Evolutionary conservation across 2,329 filamentous ascomycete species (phyloP).

Genomic region (Verticillium albo-atrum): DNA sequence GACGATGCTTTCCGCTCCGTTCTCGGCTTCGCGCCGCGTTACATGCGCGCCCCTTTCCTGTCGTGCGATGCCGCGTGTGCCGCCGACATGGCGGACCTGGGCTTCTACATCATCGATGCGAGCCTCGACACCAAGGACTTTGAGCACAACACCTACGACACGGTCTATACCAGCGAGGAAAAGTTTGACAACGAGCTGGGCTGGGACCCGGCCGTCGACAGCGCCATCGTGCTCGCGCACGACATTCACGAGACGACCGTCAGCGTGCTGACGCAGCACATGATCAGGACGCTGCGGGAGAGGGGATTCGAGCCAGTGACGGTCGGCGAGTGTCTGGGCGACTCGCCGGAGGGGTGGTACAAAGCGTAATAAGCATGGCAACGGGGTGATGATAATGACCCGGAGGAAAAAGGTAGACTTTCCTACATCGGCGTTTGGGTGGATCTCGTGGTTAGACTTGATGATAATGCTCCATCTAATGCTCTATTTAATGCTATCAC

Average conservation of each 20-base stretch:
- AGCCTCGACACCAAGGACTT: slow-evolving; percentile 60
- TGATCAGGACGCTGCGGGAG: slow-evolving; percentile 33
- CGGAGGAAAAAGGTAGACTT: not conserved
- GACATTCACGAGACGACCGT: slow-evolving; percentile 40
- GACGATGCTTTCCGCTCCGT: slow-evolving; percentile 39
- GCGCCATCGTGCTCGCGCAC: slow-evolving; percentile 49
- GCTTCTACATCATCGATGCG: slow-evolving; percentile 53
- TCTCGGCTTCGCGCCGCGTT: slow-evolving; percentile 35
- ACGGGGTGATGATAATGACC: not conserved
- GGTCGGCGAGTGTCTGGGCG: slow-evolving; percentile 53
- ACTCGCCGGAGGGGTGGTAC: slow-evolving; percentile 49
- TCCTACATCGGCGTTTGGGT: not conserved
- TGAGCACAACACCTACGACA: slow-evolving; percentile 42
- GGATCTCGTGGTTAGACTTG: not conserved
- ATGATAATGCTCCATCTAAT: too few species aligned
- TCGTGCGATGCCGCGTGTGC: slow-evolving; percentile 28
- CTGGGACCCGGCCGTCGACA: slow-evolving; percentile 11
- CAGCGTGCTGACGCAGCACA: slow-evolving; percentile 17
- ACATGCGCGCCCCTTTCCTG: slow-evolving; percentile 41
- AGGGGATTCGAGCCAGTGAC: slow-evolving; percentile 45
- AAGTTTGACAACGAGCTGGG: slow-evolving; percentile 22
- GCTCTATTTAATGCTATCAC: too few species aligned
- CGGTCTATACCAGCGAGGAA: slow-evolving; percentile 42
- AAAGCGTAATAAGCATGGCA: not conserved
- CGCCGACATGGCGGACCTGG: slow-evolving; percentile 24